A percentile compares a stretch with the other conserved stretches of the same genome.
Evolutionary conservation across 2,329 filamentous ascomycete genomes (phyloP).

Genomic region (Neurospora sp.): DNA sequence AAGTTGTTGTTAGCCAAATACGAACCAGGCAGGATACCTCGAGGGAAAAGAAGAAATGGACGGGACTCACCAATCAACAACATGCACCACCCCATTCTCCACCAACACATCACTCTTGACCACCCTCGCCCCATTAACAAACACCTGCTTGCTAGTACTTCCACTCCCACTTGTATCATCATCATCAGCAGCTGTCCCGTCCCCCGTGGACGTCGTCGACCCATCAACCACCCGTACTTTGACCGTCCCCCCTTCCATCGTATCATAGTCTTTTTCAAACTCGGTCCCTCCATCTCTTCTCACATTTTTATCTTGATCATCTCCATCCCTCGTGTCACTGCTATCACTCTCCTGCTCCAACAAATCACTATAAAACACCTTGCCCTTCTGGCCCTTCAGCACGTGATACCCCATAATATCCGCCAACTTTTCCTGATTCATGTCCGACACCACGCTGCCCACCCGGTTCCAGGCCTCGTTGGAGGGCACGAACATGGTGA

Average conservation of each 20-base stretch:
- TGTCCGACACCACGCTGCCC: conserved; percentile 37
- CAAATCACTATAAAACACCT: conserved; percentile 39
- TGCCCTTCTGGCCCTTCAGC: conserved; percentile 31
- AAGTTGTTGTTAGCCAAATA: background rate
- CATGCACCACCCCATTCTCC: conserved; percentile 46
- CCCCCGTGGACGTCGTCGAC: conserved; percentile 4
- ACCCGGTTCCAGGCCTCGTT: conserved; percentile 50
- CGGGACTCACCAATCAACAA: conserved; percentile 47
- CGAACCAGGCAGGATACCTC: too few species aligned
- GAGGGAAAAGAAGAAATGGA: background rate
- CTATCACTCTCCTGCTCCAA: conserved; percentile 12
- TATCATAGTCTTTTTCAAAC: conserved; percentile 7
- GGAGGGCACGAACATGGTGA: conserved; percentile 56
- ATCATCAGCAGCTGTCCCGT: background rate
- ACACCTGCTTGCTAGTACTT: conserved; percentile 18
- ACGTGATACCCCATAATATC: conserved; percentile 55
- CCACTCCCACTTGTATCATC: background rate
- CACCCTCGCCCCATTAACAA: conserved; percentile 40
- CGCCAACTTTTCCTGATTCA: conserved; percentile 37
- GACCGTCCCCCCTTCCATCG: conserved; percentile 37
- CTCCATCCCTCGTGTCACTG: too few species aligned
- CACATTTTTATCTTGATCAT: too few species aligned
- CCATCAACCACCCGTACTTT: conserved; percentile 33
- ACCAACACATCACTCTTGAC: conserved; percentile 38
- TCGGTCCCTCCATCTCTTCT: too few species aligned